Evolutionary conservation across 2,329 filamentous ascomycete species (phyloP).

Genomic region (Scedosporium boydii): DNA sequence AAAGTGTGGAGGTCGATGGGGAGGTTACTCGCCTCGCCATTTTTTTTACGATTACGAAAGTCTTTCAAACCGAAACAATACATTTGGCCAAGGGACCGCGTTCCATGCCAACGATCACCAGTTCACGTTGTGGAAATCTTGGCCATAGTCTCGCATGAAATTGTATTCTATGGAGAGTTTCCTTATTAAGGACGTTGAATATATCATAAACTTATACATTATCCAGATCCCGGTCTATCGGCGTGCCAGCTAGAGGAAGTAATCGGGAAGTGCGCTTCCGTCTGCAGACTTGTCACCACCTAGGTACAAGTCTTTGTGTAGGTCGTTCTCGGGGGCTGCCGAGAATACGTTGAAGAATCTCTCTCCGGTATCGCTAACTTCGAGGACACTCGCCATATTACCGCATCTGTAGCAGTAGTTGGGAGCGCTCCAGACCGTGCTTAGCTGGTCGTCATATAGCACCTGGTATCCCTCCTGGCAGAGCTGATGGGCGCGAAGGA

Average conservation of each 20-base stretch:
- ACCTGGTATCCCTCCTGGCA: slow-evolving; percentile 98
- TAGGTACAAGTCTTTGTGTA: slow-evolving; percentile 76
- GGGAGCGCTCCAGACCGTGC: slow-evolving; percentile 96
- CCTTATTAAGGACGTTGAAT: too few relatives aligned
- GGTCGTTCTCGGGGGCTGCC: slow-evolving; percentile 89
- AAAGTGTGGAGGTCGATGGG: neutral
- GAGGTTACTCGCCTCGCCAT: neutral
- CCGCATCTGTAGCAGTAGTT: slow-evolving; percentile 95
- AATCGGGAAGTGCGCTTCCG: slow-evolving; percentile 55
- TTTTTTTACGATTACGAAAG: slow-evolving; percentile 5
- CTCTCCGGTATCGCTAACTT: slow-evolving; percentile 88
- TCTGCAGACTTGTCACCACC: slow-evolving; percentile 62
- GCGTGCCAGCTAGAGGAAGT: slow-evolving; percentile 48
- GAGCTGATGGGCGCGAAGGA: slow-evolving; percentile 92
- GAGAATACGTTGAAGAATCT: slow-evolving; percentile 97
- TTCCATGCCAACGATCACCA: neutral
- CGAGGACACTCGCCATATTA: slow-evolving; percentile 92
- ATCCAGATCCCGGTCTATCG: neutral
- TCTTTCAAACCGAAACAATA: slow-evolving; percentile 3
- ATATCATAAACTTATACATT: neutral
- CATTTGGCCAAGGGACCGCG: neutral
- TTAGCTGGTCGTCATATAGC: slow-evolving; percentile 86
- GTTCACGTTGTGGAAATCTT: too few relatives aligned
- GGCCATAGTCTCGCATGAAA: too few relatives aligned
- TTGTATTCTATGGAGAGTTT: too few relatives aligned